phyloP scores from a whole-genome alignment of 1,284 basidiomycete genomes.

The Sanghuangporus baumii region DNA sequence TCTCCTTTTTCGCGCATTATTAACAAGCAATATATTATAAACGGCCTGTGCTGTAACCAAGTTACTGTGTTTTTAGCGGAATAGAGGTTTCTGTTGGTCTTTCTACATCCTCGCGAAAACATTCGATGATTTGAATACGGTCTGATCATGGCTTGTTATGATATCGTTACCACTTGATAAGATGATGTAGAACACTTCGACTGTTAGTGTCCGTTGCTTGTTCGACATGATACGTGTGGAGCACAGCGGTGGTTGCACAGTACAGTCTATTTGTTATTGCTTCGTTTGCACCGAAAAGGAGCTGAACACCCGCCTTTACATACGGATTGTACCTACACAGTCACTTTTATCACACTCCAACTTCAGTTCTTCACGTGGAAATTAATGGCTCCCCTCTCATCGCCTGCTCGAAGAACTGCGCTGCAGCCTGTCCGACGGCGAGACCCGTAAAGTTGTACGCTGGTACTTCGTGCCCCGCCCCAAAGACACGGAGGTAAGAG shows the following conservation, averaged over 20 bases:
- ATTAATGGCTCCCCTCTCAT: slow-evolving; percentile 20
- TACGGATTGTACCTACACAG: not conserved
- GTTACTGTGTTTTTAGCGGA: not conserved
- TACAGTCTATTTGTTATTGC: too few species aligned
- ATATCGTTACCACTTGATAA: too few species aligned
- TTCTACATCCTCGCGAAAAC: slow-evolving; percentile 36
- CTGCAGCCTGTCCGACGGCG: slow-evolving; percentile 26
- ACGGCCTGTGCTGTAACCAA: not conserved
- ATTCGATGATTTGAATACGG: too few species aligned
- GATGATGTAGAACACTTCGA: too few species aligned
- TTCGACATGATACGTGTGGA: too few species aligned
- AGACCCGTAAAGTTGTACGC: slow-evolving; percentile 32
- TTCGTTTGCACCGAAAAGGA: too few species aligned
- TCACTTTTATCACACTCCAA: too few species aligned
- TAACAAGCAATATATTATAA: slow-evolving; percentile 18
- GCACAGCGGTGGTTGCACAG: too few species aligned
- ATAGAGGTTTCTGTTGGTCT: not conserved
- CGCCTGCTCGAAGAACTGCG: slow-evolving; percentile 29
- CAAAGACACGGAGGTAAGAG: slow-evolving; percentile 52
- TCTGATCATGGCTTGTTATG: too few species aligned
- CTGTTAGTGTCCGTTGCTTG: too few species aligned
- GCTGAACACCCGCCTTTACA: too few species aligned
- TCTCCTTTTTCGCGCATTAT: not conserved
- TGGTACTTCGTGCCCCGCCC: slow-evolving; percentile 47
- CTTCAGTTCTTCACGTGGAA: slow-evolving; percentile 6